Conservation (phyloP, 202 grass and related monocot genomes). For the Tripidium arundinaceum region DNA sequence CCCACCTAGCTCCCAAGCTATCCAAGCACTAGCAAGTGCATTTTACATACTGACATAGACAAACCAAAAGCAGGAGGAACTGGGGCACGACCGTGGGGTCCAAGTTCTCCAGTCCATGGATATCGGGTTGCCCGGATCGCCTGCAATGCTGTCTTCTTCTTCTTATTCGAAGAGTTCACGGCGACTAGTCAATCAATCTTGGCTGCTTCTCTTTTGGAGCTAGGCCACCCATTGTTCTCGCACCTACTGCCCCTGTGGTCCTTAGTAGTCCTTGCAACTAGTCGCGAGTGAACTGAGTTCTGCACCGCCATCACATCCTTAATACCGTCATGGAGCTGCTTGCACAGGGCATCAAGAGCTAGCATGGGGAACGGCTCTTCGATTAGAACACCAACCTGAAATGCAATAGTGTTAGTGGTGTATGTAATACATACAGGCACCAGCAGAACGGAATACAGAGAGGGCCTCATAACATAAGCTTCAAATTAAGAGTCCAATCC, state of each 20-base stretch:
- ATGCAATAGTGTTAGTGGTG: not conserved
- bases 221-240: constrained; percentile 47
- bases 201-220: constrained; percentile 40
- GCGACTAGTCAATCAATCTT: constrained; percentile 33
- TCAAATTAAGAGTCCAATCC: not conserved
- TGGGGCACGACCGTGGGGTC: not conserved
- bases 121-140: not conserved
- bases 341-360: constrained; percentile 61
- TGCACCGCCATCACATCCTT: constrained; percentile 56
- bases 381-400: constrained; percentile 94
- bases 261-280: constrained; percentile 41
- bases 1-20: not conserved
- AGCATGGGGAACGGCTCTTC: constrained; percentile 96
- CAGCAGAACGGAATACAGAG: not conserved
- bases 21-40: not conserved
- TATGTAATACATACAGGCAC: not conserved
- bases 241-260: not conserved
- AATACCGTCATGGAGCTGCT: constrained; percentile 61
- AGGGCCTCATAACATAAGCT: not conserved
- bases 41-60: constrained; percentile 8
- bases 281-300: constrained; percentile 43
- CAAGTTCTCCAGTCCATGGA: not conserved
- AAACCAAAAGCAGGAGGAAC: not conserved
- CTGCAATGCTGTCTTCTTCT: not conserved
- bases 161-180: not conserved